Conservation (phyloP, 495 filamentous ascomycete genomes). For the Chaetomium cochliodes region DNA sequence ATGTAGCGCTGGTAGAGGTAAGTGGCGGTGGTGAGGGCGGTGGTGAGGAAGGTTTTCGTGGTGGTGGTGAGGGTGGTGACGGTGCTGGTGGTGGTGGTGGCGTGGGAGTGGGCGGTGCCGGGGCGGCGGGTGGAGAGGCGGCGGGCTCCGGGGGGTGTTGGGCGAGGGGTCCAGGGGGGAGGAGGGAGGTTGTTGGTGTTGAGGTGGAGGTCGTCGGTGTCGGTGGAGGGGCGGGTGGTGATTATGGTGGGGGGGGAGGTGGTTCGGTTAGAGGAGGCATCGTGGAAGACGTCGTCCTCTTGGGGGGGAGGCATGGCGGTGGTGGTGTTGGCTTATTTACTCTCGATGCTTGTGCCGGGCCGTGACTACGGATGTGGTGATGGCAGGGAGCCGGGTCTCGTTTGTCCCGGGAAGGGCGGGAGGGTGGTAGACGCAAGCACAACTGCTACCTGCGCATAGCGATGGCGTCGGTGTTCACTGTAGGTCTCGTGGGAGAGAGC, state of each 20-base stretch:
- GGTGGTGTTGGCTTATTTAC: background rate
- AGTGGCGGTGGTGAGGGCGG: conserved; percentile 25
- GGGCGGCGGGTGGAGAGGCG: conserved; percentile 19
- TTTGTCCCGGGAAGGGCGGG: background rate
- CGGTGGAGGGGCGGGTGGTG: conserved; percentile 5
- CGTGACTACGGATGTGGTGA: background rate
- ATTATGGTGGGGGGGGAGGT: conserved; percentile 5
- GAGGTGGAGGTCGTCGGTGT: background rate
- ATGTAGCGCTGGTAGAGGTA: conserved; percentile 26
- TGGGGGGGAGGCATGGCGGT: conserved; percentile 10
- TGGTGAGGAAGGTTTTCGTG: conserved; percentile 12
- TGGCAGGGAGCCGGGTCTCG: background rate
- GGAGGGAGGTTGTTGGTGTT: background rate
- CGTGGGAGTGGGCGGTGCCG: too few relatives aligned
- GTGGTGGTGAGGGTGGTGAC: background rate
- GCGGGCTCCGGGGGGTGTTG: conserved; percentile 16
- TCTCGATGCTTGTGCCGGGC: background rate
- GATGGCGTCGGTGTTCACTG: background rate
- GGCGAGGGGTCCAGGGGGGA: conserved; percentile 18
- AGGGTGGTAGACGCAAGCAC: background rate
- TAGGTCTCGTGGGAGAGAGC: background rate
- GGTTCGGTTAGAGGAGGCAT: background rate
- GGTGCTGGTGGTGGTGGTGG: conserved; percentile 1
- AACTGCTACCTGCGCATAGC: conserved; percentile 14
- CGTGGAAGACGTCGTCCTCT: conserved; percentile 10